Base-by-base conservation (phyloP, 1,139 yeast genomes). In the Candida sanyaensis region DNA sequence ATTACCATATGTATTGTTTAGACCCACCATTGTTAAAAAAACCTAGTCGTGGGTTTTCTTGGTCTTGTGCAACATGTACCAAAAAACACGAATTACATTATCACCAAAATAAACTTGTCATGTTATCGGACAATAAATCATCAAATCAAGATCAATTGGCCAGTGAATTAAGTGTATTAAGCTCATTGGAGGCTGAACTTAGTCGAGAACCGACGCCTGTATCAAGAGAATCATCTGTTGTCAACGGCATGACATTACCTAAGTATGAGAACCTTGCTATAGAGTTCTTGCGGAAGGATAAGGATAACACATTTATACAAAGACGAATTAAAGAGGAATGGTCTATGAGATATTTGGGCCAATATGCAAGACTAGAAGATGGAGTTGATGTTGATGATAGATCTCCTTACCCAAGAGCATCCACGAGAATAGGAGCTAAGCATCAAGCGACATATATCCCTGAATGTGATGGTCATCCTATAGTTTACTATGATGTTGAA, bases 41-140 rank as follows among this genome's bases (percentile, higher is more conserved):
- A 58, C 97, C 97, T 0, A 84, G 90, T 42, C 71, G 96, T 49
- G 97, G 97, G 1, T 88, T 90, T 62, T 88, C 91, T 6, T 92
- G 97, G 97, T 79, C 91, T n/a, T 92, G 97, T 73, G 93, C 90
- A 24, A 64, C 73, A 2, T 91, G 97, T 67, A 77, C 88, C 17
- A 80, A 79, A 55, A 73, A 62, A 33, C 69, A 66, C 47, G 62
- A 66, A 29, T 52, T 62, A 26, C 65, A 63, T 45, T 63, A 64
- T 46, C 67, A 68, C 45, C 59, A 57, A 44, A 67, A 64, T 42
- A 60, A 64, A 32, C 66, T 68, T 48, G 52, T 75, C 46, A 75
- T 75, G 80, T 63, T 75, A 40, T 69, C 76, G 9, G 79, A 75
- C 50, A 75, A 75, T 52, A 72, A 74, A 49, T 66, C 72, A 46